Conservation (phyloP, 2,329 filamentous ascomycete species). For the Fusarium drepaniforme region DNA sequence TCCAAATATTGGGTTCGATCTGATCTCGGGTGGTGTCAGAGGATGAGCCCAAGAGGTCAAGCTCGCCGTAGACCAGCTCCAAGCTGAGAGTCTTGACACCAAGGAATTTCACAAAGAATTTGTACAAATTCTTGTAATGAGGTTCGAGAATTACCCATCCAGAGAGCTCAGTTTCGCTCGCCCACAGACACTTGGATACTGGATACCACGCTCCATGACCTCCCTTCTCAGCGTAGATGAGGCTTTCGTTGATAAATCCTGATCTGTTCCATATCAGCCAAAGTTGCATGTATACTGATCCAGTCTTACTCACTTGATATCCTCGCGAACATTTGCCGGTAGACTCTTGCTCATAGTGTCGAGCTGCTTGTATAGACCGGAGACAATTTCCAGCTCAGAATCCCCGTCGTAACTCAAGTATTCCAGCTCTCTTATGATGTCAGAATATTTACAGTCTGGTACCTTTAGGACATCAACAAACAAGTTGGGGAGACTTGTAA, state of each 20-base stretch:
- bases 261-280: background rate
- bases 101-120: constrained; percentile 8
- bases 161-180: background rate
- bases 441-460: background rate
- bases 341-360: background rate
- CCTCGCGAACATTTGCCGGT: background rate
- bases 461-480: background rate
- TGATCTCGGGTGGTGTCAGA: background rate
- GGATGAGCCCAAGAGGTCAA: background rate
- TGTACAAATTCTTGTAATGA: background rate
- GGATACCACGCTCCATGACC: background rate
- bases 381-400: background rate
- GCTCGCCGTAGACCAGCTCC: constrained; percentile 1
- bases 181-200: constrained; percentile 2
- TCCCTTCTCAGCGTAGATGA: background rate
- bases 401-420: background rate
- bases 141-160: background rate
- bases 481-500: background rate
- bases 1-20: background rate
- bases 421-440: background rate
- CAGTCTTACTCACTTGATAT: background rate
- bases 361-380: background rate
- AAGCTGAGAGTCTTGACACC: constrained; percentile 1
- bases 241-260: background rate
- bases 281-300: background rate